These are phyloP conservation scores for Capsella rubella DNA, from an alignment of 441 rosid genomes.

Conservation along the genomic window DNA sequence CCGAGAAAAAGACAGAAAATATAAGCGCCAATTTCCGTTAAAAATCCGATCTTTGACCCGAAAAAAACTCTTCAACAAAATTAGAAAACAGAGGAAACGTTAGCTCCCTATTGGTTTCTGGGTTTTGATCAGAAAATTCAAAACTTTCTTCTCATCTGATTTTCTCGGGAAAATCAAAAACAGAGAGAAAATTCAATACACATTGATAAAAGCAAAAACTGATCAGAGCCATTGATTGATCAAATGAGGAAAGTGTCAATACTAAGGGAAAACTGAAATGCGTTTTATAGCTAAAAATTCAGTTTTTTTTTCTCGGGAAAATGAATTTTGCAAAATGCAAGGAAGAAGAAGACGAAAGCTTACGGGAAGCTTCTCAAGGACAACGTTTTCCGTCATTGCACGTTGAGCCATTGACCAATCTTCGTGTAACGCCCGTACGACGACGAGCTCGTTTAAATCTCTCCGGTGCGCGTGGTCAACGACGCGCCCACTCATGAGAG, in stretches of 20 bases:
- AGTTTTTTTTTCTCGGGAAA: conserved; percentile 22
- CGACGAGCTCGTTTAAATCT: conserved; percentile 52
- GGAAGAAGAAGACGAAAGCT: conserved; percentile 42
- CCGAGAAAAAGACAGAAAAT: conserved; percentile 22
- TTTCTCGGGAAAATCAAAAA: background rate
- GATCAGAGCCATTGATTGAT: conserved; percentile 3
- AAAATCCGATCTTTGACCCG: conserved; percentile 24
- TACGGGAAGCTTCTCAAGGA: conserved; percentile 62
- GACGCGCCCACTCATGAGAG: conserved; percentile 52
- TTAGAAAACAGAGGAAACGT: conserved; percentile 3
- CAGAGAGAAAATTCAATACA: background rate
- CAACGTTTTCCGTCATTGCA: conserved; percentile 53
- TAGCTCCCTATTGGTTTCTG: background rate
- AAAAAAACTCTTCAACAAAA: background rate
- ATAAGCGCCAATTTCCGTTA: conserved; percentile 4
- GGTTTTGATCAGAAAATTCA: conserved; percentile 1
- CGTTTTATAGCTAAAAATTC: background rate
- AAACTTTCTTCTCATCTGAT: background rate
- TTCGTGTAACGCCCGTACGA: conserved; percentile 57
- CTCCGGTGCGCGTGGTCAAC: conserved; percentile 44
- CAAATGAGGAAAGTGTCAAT: background rate
- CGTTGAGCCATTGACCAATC: conserved; percentile 76
- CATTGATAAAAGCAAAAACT: conserved; percentile 2
- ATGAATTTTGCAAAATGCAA: background rate
- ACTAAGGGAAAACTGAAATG: background rate